Evolutionary conservation across 2,329 filamentous ascomycete species (phyloP).

Genomic region (Colletotrichum sublineola): DNA sequence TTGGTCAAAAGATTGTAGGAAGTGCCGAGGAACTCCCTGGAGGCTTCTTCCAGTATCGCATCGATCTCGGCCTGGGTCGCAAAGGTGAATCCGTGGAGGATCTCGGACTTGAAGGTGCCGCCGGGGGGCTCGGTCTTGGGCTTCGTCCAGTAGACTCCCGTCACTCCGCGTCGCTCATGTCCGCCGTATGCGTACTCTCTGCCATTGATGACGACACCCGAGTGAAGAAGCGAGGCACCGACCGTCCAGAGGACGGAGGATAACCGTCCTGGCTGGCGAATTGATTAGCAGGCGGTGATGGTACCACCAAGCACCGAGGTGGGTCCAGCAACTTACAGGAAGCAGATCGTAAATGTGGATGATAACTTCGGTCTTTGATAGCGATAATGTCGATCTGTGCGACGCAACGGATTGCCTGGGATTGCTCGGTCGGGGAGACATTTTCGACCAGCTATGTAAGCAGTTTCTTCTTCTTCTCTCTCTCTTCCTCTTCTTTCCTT

Average conservation of each 20-base stretch:
- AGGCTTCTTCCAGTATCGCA: slow-evolving; percentile 75
- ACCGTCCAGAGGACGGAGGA: slow-evolving; percentile 84
- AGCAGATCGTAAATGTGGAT: slow-evolving; percentile 86
- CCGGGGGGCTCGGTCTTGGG: slow-evolving; percentile 81
- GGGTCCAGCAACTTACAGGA: slow-evolving; percentile 64
- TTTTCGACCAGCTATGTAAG: slow-evolving; percentile 16
- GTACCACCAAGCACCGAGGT: slow-evolving; percentile 13
- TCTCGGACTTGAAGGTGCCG: slow-evolving; percentile 79
- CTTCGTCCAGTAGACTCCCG: slow-evolving; percentile 86
- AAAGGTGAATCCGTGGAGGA: slow-evolving; percentile 85
- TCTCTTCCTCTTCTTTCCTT: neutral
- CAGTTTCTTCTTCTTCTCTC: neutral
- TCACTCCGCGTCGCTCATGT: slow-evolving; percentile 77
- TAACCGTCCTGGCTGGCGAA: slow-evolving; percentile 74
- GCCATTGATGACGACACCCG: slow-evolving; percentile 84
- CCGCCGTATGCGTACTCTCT: slow-evolving; percentile 89
- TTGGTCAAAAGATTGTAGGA: slow-evolving; percentile 85
- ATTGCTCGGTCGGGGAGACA: slow-evolving; percentile 39
- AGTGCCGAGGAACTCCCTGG: slow-evolving; percentile 79
- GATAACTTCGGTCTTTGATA: slow-evolving; percentile 79
- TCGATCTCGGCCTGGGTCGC: slow-evolving; percentile 78
- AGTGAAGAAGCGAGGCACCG: slow-evolving; percentile 83
- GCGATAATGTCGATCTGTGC: slow-evolving; percentile 76
- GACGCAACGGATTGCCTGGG: slow-evolving; percentile 47
- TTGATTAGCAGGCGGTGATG: slow-evolving; percentile 23